Conservation (phyloP, 2,329 filamentous ascomycete species). For the Cladosporium sp. region DNA sequence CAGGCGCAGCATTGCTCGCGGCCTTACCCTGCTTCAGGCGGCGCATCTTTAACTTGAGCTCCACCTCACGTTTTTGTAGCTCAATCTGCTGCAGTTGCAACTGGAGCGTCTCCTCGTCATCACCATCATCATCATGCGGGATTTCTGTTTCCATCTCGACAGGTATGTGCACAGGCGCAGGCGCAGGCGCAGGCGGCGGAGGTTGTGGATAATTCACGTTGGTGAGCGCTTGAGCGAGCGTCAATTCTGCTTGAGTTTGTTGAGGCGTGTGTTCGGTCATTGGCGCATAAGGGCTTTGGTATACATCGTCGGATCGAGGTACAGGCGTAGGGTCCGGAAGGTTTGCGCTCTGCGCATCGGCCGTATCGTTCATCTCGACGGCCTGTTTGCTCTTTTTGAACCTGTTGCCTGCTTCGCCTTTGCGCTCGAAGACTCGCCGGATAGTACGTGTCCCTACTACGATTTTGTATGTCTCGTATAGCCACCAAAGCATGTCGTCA, state of each 20-base stretch:
- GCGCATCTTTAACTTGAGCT: slow-evolving; percentile 34
- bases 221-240: slow-evolving; percentile 26
- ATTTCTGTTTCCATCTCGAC: slow-evolving; percentile 17
- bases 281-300: slow-evolving; percentile 33
- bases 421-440: slow-evolving; percentile 34
- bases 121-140: slow-evolving; percentile 20
- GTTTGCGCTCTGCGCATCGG: neutral
- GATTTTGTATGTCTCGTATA: slow-evolving; percentile 34
- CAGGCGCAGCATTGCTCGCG: slow-evolving; percentile 16
- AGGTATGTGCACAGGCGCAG: slow-evolving; percentile 14
- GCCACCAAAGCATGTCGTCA: slow-evolving; percentile 37
- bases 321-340: neutral
- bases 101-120: slow-evolving; percentile 34
- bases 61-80: slow-evolving; percentile 34
- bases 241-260: slow-evolving; percentile 22
- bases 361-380: neutral
- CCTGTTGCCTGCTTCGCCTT: slow-evolving; percentile 22
- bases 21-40: slow-evolving; percentile 27
- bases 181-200: slow-evolving; percentile 11
- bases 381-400: slow-evolving; percentile 10
- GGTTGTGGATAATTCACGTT: slow-evolving; percentile 17
- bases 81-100: slow-evolving; percentile 34
- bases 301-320: slow-evolving; percentile 16
- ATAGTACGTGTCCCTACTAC: slow-evolving; percentile 35
- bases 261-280: slow-evolving; percentile 23